Conservation (phyloP, 176 grass and related monocot species). For the Melocanna baccifera region DNA sequence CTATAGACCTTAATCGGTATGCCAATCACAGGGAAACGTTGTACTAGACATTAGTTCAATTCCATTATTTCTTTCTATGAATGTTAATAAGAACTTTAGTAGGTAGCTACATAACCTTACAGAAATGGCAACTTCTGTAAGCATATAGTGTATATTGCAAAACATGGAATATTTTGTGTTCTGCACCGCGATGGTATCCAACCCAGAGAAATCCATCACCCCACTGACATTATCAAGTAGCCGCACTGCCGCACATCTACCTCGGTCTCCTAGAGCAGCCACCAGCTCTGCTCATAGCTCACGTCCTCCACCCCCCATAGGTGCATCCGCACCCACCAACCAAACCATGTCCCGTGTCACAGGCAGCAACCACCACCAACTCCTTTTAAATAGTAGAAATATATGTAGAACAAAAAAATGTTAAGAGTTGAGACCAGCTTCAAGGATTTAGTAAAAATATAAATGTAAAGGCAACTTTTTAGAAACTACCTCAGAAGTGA, state of each 20-base stretch:
- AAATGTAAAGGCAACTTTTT: neutral
- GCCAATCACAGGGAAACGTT: neutral
- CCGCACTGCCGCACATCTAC: constrained; percentile 56
- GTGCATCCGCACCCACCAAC: constrained; percentile 30
- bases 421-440: neutral
- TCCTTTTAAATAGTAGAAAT: too few species aligned
- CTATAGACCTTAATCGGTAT: neutral
- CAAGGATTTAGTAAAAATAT: constrained; percentile 7
- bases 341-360: neutral
- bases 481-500: constrained; percentile 61
- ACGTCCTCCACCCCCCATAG: constrained; percentile 56
- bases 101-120: neutral
- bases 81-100: neutral
- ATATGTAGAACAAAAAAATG: neutral
- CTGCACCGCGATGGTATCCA: constrained; percentile 58
- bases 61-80: neutral
- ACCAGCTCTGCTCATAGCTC: constrained; percentile 63
- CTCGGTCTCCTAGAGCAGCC: constrained; percentile 54
- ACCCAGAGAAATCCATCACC: constrained; percentile 53
- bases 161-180: neutral
- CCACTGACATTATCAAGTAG: constrained; percentile 50
- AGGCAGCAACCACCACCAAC: neutral
- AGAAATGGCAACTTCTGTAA: neutral
- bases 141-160: neutral
- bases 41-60: neutral